phyloP scores from a whole-genome alignment of 805 yeast genomes.

The Kodamaea kaohsiungensis region DNA sequence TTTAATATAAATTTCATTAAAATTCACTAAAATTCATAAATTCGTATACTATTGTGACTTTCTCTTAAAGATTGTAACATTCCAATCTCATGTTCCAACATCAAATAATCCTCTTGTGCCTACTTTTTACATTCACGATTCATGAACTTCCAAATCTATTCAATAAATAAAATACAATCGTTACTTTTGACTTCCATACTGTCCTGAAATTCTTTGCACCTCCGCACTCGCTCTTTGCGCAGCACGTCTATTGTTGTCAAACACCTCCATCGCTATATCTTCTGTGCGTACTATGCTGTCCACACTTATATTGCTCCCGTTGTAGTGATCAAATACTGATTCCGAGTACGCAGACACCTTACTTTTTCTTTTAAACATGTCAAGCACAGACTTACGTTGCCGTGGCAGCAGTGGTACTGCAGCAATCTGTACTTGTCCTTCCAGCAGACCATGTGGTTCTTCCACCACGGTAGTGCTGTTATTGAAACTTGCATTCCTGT shows the following conservation, averaged over 20 bases:
- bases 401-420: conserved; percentile 11
- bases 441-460: conserved; percentile 1
- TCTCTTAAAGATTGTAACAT: too few relatives aligned
- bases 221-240: conserved; percentile 26
- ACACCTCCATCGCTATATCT: conserved; percentile 51
- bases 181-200: conserved; percentile 1
- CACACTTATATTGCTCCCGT: conserved; percentile 28
- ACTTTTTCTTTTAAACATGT: conserved; percentile 35
- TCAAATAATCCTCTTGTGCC: too few relatives aligned
- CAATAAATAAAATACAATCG: conserved; percentile 2
- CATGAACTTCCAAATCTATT: background rate
- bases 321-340: conserved; percentile 35
- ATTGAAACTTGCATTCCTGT: background rate
- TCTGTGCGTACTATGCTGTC: conserved; percentile 45
- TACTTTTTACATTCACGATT: background rate
- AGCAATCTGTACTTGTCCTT: background rate
- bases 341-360: conserved; percentile 21
- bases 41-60: too few relatives aligned
- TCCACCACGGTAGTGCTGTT: conserved; percentile 8
- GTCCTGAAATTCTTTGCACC: conserved; percentile 8
- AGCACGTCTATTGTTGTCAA: conserved; percentile 23
- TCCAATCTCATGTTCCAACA: too few relatives aligned
- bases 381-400: conserved; percentile 34
- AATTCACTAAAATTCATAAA: too few relatives aligned
- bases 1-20: too few relatives aligned